Base-by-base conservation (phyloP, 2,329 filamentous ascomycete species). In the Thelonectria discophora region DNA sequence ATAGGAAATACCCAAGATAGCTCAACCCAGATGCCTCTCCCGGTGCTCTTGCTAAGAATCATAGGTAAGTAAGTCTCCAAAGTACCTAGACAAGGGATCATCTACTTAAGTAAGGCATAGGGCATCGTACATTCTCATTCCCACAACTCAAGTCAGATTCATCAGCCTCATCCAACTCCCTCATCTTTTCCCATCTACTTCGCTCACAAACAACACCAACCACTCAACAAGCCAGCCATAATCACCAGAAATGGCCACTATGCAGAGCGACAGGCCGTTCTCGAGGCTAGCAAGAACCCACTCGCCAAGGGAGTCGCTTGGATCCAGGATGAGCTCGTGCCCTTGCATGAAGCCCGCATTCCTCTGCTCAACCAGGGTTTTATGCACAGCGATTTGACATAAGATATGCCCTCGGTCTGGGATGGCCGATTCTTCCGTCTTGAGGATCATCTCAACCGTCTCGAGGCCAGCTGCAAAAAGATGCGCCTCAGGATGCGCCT, bases 351-450 rank as follows among this genome's bases (percentile, higher is more conserved):
- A 47, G 82, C 82, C 1, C 76, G 76, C n/a, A 82, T 84, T n/a
- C 82, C 82, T 1, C 68, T 84, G 0, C 65, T 81, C 0, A 82
- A 85, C 63, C 78, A 85, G 70, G 82, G 82, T n/a, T 85, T 85
- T 68, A 69, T 84, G 66, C 81, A 81, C 68, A 79, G 81, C 69
- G 82, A 84, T 46, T 67, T 84, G 1, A 84, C 82, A 1, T 84
- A 84, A 67, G 82, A 84, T 50, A 82, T 84, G 0, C 80, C 81
- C 1, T 70, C 81, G 0, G 80, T 84, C 24, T 84, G 82, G 82
- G 80, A 84, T 48, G 80, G 82, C 0, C 79, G 79, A 1, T 82
- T 82, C 67, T 84, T 84, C 73, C 81, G 82, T 0, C 78, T 84
- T 0, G 80, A 83, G 43, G 80, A 84, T 56, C 82, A 84, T 61